Evolutionary conservation across 768 basidiomycete species (phyloP), one percentile per base, ranked within the genome.

Genomic region (Suillus plorans): DNA sequence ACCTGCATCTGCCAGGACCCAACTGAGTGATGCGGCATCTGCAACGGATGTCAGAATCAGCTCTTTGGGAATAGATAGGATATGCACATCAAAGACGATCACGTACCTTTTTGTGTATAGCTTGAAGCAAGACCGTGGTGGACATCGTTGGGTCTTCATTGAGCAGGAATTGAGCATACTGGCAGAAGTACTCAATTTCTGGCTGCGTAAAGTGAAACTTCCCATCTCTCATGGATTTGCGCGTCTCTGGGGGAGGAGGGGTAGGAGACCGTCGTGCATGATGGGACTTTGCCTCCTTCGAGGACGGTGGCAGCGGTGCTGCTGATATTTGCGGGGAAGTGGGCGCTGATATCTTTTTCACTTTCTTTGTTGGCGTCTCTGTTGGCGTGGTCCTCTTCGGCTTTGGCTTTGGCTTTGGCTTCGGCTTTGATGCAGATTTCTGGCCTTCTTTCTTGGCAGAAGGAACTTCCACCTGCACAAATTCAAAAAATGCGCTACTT

Each of bases 21-120:
- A 6, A 68, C 14, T 3, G 80, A 69, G 71, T 91, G 90, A 67
- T 87, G 83, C 34, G 87, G 84, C 79, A 91, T 79, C 90, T 91
- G 63, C 13, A 50, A 44, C n/a, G 12, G 8, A 28, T 36, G 39
- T 5, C 39, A 65, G n/a, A 59, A 18, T 62, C n/a, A 68, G 9
- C 68, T 45, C 50, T 12, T 12, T 56, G 14, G 41, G 20, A 49
- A 28, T 5, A 14, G 8, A 56, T 14, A 31, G 18, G 42, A 42
- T 44, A 18, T 58, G 8, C 20, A 0, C n/a, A 25, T 49, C 25
- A 53, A 10, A 25, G 13, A 18, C 28, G 31, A 42, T 18, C 8
- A 25, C 75, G 37, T 61, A 86, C 89, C 79, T 87, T 86, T 57
- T 71, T 66, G 64, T 80, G 67, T 16, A 89, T 61, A 45, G 76